Conservation (phyloP, 257 asterid species). For the Avicennia marina region DNA sequence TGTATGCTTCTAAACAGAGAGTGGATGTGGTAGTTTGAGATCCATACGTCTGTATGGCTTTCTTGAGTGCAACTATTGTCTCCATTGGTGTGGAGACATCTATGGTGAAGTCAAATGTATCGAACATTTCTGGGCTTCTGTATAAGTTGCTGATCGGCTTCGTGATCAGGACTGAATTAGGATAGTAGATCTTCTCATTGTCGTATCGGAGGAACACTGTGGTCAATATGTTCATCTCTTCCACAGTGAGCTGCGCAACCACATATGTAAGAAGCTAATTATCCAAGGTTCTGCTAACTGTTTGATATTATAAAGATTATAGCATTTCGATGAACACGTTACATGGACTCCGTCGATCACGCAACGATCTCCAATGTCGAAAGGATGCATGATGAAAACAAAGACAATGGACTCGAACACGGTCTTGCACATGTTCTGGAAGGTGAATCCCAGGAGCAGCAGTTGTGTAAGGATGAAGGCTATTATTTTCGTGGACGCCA, state of each 20-base stretch:
- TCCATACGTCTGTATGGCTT: conserved; percentile 44
- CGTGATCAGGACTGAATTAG: conserved; percentile 42
- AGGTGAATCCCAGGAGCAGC: conserved; percentile 52
- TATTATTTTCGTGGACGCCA: conserved; percentile 48
- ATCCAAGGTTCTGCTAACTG: not conserved
- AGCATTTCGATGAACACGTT: not conserved
- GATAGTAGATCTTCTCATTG: conserved; percentile 63
- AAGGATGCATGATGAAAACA: conserved; percentile 66
- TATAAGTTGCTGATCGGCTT: conserved; percentile 65
- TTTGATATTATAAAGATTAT: too few species aligned
- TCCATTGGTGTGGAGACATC: conserved; percentile 50
- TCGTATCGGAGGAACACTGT: conserved; percentile 59
- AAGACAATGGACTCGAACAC: conserved; percentile 57
- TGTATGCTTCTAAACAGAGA: not conserved
- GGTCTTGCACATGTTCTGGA: conserved; percentile 68
- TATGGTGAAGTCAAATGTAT: conserved; percentile 38
- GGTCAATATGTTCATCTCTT: conserved; percentile 66
- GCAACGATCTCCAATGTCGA: conserved; percentile 65
- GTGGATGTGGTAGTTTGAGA: not conserved
- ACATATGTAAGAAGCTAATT: not conserved
- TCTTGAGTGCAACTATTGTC: conserved; percentile 44
- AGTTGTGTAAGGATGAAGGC: conserved; percentile 53
- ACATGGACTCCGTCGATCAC: conserved; percentile 72
- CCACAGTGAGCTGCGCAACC: conserved; percentile 64
- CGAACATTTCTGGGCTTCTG: conserved; percentile 68